These are phyloP conservation scores for Metschnikowia aberdeeniae DNA, from an alignment of 805 yeast species.

Conservation along the genomic window DNA sequence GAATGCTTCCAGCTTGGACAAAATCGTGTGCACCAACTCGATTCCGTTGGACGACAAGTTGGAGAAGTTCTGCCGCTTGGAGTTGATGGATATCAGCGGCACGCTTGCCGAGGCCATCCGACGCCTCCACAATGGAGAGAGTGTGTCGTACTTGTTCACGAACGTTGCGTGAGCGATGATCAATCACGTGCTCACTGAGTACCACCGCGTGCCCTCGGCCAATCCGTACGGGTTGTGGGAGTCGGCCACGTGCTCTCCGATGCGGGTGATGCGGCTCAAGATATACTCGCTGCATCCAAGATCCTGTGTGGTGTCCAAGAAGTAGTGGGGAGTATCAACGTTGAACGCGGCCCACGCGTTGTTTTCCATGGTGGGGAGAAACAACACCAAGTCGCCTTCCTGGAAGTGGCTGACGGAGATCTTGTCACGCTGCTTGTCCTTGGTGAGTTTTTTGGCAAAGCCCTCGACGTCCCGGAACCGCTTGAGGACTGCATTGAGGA, in stretches of 20 bases:
- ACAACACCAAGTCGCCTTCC: conserved; percentile 73
- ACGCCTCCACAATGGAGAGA: conserved; percentile 94
- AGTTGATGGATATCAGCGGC: conserved; percentile 78
- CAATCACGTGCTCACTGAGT: conserved; percentile 20
- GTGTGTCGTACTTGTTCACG: conserved; percentile 80
- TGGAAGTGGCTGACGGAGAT: conserved; percentile 67
- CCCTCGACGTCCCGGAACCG: conserved; percentile 88
- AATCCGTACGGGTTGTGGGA: conserved; percentile 62
- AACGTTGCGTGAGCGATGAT: conserved; percentile 43
- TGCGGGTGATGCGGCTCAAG: conserved; percentile 61
- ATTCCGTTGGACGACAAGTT: conserved; percentile 74
- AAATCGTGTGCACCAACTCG: conserved; percentile 88
- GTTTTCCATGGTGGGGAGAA: conserved; percentile 66
- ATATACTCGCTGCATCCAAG: conserved; percentile 64
- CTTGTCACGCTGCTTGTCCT: conserved; percentile 55
- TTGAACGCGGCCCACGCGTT: conserved; percentile 91
- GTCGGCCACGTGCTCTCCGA: conserved; percentile 45
- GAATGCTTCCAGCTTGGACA: conserved; percentile 59
- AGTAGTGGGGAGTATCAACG: conserved; percentile 80
- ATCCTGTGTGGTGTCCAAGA: conserved; percentile 44
- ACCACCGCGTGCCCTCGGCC: conserved; percentile 62
- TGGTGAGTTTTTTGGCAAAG: conserved; percentile 78
- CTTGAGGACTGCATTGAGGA: conserved; percentile 49
- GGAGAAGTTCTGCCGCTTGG: conserved; percentile 61
- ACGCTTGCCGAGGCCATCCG: conserved; percentile 91